Evolutionary conservation across 2,329 filamentous ascomycete species (phyloP), one percentile per base, ranked within the genome.

Genomic region (Juglanconis sp.): DNA sequence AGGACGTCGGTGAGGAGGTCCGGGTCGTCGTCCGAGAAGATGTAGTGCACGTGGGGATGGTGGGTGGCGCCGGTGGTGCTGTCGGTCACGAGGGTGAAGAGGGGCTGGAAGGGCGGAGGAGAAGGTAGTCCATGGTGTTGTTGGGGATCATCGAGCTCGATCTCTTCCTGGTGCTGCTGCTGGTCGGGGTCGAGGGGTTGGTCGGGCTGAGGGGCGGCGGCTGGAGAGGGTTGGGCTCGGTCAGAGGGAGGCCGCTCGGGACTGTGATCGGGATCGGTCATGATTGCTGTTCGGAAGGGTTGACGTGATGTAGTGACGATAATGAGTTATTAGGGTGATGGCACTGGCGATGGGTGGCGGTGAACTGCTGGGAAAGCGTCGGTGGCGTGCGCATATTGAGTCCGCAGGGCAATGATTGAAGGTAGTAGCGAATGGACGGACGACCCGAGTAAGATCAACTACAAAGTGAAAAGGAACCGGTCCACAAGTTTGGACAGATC

Each of bases 21-120:
- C 2, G 87, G 84, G 70, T 97, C 92, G 74, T 98, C 95, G 73
- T 98, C 93, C 67, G 86, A 85, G 77, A 99, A 98, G 69, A 98
- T 84, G 77, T 98, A 98, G 76, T 94, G 92, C 1, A 96, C 87
- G 56, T 85, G 87, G 1, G 94, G 95, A 72, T 98, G 93, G 68
- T 91, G 82, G 63, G 91, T 90, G 50, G 90, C 85, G 67, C 86
- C 83, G 8, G 85, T 87, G n/a, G 85, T 83, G 10, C 82, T 76
- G 73, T 96, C 92, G 70, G 91, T 87, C 65, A 98, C 81, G 47
- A 97, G 80, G 1, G 91, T 89, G 78, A 96, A 97, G 78, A 96
- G 89, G 2, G 92, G 91, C 49, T 86, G 81, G 73, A 96, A 94
- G 3, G 74, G 75, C n/a, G 73, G 75, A 35, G 72, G 68, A 4